phyloP scores from a whole-genome alignment of 2,329 filamentous ascomycete genomes.

The Grosmannia serpens region DNA sequence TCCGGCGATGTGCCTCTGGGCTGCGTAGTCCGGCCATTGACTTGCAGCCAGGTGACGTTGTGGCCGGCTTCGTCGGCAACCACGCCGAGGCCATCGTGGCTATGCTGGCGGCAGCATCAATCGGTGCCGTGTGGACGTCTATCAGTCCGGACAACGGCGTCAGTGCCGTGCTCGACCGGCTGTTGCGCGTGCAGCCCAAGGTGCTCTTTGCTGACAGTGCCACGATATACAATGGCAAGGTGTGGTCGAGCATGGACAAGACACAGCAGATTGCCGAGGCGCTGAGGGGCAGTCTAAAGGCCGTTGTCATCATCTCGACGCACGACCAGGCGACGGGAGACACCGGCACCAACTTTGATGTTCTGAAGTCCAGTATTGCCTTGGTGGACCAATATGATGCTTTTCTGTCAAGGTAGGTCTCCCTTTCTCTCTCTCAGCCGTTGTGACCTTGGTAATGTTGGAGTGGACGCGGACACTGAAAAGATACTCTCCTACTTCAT shows the following conservation, averaged over 20 bases:
- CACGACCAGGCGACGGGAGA: slow-evolving; percentile 14
- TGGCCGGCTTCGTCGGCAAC: slow-evolving; percentile 76
- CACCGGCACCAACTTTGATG: slow-evolving; percentile 28
- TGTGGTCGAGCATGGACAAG: slow-evolving; percentile 71
- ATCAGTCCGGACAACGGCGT: slow-evolving; percentile 90
- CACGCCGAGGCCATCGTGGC: slow-evolving; percentile 78
- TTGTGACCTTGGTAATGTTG: not conserved
- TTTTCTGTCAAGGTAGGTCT: slow-evolving; percentile 28
- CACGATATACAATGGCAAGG: slow-evolving; percentile 81
- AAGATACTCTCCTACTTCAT: slow-evolving; percentile 6
- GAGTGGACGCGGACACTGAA: not conserved
- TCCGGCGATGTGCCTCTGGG: slow-evolving; percentile 60
- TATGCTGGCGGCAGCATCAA: slow-evolving; percentile 69
- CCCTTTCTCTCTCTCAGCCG: not conserved
- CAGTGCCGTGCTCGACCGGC: slow-evolving; percentile 76
- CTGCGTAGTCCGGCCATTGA: slow-evolving; percentile 48
- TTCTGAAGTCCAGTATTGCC: slow-evolving; percentile 27
- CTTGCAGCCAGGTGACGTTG: slow-evolving; percentile 42
- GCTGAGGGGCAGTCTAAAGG: slow-evolving; percentile 54
- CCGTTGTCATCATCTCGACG: slow-evolving; percentile 65
- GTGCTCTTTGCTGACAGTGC: slow-evolving; percentile 82
- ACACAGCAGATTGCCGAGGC: slow-evolving; percentile 62
- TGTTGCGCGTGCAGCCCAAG: slow-evolving; percentile 74
- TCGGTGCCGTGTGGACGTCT: slow-evolving; percentile 87
- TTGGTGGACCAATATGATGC: slow-evolving; percentile 30